Base-by-base conservation (phyloP, 495 filamentous ascomycete species). In the Penicillium fimorum region DNA sequence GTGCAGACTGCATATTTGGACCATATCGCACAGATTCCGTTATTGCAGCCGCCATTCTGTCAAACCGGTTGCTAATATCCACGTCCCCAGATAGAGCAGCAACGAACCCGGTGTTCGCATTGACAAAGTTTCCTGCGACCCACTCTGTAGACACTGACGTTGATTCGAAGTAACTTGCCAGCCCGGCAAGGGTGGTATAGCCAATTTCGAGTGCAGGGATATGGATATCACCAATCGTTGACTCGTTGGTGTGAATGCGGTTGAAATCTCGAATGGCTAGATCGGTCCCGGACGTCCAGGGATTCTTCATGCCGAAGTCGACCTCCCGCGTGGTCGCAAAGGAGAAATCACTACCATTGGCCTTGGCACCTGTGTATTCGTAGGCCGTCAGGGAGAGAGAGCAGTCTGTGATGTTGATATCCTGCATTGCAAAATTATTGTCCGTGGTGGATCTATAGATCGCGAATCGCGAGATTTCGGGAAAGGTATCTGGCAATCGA, bases 401-500 rank as follows among this genome's bases (percentile, higher is more conserved):
- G 43, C 56, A 63, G 4, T 63, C 56, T 12, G 60, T 63, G 35
- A 63, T 55, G 30, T 63, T 63, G 47, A 56, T 53, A 22, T 56
- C 27, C 24, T 25, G 46, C 17, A 53, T 29, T 8, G 9, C n/a
- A 15, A 56, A 59, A 52, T 50, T 50, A n/a, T 0, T 0, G 37
- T 58, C 51, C 12, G 46, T 30, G 33, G 32, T 56, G 20, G 60
- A 59, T 42, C 56, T 48, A 35, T 53, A 63, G 42, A 63, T 53
- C 24, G 52, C 60, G 25, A 63, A 56, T 29, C 60, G 47, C 18
- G 47, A 20, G 42, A 59, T 51, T 50, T 63, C 60, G 25, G 60
- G 60, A 43, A 63, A 55, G 22, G 51, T 42, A 11, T 40, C 47
- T 8, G 46, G 47, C 10, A 58, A 33, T 17, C 22, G 2, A 5